A percentile compares a stretch with the other conserved stretches of the same genome.
Conservation (phyloP, 78 protist species). For the Cavenderia fasciculata region DNA sequence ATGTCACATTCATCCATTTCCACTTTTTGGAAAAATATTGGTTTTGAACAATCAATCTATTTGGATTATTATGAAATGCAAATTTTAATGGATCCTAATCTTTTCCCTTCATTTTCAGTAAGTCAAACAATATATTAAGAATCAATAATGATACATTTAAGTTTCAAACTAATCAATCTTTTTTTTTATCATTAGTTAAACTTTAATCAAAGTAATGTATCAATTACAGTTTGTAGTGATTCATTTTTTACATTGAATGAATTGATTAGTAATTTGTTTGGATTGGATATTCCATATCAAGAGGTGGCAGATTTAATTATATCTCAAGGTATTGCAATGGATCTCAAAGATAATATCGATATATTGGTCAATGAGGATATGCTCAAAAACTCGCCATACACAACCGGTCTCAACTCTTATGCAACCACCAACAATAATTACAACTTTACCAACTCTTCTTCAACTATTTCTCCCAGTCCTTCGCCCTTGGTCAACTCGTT, state of each 20-base stretch:
- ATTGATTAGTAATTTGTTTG: slow-evolving; percentile 57
- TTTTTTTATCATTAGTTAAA: slow-evolving; percentile 4
- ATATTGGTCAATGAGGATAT: slow-evolving; percentile 74
- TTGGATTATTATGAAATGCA: slow-evolving; percentile 60
- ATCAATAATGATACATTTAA: not conserved
- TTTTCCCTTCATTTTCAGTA: slow-evolving; percentile 32
- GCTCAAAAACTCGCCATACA: not conserved
- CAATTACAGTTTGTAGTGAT: slow-evolving; percentile 55
- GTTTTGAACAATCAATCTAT: slow-evolving; percentile 27
- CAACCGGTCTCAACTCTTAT: not conserved
- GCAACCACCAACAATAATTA: not conserved
- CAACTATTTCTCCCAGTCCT: not conserved
- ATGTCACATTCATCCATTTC: slow-evolving; percentile 14
- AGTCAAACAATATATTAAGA: not conserved
- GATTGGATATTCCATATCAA: slow-evolving; percentile 65
- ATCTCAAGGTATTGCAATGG: slow-evolving; percentile 57
- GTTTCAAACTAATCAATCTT: not conserved
- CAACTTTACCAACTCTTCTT: too few relatives aligned
- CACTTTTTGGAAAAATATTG: slow-evolving; percentile 36
- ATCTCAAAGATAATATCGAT: slow-evolving; percentile 68
- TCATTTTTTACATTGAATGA: slow-evolving; percentile 46
- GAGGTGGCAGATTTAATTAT: slow-evolving; percentile 71
- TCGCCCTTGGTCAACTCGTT: slow-evolving; percentile 6
- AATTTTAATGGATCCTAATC: not conserved
- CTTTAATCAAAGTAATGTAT: slow-evolving; percentile 41